Percentiles rank a stretch among this genome's conserved stretches.
phyloP scores from a whole-genome alignment of 2,329 filamentous ascomycete genomes.

The Phialemonium atrogriseum region DNA sequence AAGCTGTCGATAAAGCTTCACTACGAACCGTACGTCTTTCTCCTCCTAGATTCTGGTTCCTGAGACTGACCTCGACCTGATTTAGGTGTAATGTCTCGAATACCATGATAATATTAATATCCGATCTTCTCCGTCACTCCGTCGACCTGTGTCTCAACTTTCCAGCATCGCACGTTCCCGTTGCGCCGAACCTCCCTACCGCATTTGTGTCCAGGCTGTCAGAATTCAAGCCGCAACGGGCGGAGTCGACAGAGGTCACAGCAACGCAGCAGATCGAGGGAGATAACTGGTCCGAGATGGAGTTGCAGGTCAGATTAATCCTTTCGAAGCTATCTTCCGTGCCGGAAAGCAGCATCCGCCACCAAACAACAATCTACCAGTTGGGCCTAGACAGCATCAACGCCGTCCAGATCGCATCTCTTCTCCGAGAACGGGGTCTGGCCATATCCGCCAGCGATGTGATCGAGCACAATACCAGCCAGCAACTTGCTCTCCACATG shows the following conservation, averaged over 20 bases:
- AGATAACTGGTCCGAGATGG: conserved; percentile 39
- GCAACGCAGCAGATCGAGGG: not conserved
- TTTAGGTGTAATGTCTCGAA: conserved; percentile 8
- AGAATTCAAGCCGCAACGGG: conserved; percentile 1
- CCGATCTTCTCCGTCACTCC: conserved; percentile 7
- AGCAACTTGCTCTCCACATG: conserved; percentile 24
- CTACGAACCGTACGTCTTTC: conserved; percentile 44
- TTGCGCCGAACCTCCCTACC: conserved; percentile 3
- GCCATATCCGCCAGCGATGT: conserved; percentile 63
- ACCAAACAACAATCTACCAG: conserved; percentile 68
- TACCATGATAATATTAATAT: conserved; percentile 3
- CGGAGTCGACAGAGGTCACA: not conserved
- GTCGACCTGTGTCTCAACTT: conserved; percentile 3
- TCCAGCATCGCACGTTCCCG: conserved; percentile 6
- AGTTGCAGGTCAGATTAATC: conserved; percentile 44
- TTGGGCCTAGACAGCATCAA: conserved; percentile 91
- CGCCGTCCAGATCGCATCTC: conserved; percentile 66
- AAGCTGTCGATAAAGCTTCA: conserved; percentile 53
- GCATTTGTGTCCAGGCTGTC: conserved; percentile 3
- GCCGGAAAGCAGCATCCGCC: conserved; percentile 39
- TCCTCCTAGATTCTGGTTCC: no score
- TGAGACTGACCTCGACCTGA: no score
- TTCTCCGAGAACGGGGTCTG: conserved; percentile 52
- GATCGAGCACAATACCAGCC: conserved; percentile 50
- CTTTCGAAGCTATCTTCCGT: conserved; percentile 51